Conservation (phyloP, 495 filamentous ascomycete genomes). For the Achaetomiella virescens region DNA sequence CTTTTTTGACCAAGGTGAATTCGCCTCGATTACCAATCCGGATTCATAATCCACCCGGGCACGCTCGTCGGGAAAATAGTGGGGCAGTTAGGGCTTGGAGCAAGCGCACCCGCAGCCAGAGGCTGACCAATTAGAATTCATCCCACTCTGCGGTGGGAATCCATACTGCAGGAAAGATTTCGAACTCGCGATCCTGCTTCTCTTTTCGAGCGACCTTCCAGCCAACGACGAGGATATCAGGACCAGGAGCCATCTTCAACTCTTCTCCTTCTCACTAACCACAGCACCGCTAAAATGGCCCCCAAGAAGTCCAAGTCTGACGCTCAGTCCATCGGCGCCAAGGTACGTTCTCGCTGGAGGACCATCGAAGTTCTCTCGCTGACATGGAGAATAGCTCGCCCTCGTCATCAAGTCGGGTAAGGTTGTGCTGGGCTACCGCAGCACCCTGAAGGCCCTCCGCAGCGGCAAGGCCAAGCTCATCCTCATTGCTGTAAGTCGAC, state of each 20-base stretch:
- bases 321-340: slow-evolving; percentile 83
- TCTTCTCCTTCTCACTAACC: slow-evolving; percentile 5
- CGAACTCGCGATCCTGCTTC: slow-evolving; percentile 20
- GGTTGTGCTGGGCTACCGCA: slow-evolving; percentile 77
- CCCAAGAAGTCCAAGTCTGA: slow-evolving; percentile 94
- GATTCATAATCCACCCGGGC: slow-evolving; percentile 20
- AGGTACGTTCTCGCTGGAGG: slow-evolving; percentile 30
- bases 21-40: slow-evolving; percentile 33
- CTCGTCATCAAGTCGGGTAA: slow-evolving; percentile 97
- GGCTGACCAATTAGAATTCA: slow-evolving; percentile 25
- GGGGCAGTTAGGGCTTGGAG: slow-evolving; percentile 40
- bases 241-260: slow-evolving; percentile 10
- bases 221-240: slow-evolving; percentile 22
- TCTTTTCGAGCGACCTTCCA: slow-evolving; percentile 14
- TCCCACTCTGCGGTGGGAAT: slow-evolving; percentile 7
- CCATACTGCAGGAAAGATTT: slow-evolving; percentile 12
- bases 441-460: slow-evolving; percentile 91
- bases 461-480: slow-evolving; percentile 74
- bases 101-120: slow-evolving; percentile 11
- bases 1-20: slow-evolving; percentile 36
- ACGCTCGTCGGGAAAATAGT: slow-evolving; percentile 20
- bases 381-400: slow-evolving; percentile 46
- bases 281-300: slow-evolving; percentile 55
- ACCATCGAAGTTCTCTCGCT: not conserved
- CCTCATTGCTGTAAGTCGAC: slow-evolving; percentile 35